phyloP scores from a whole-genome alignment of 2,329 filamentous ascomycete species.

The Penicillium griseofulvum region DNA sequence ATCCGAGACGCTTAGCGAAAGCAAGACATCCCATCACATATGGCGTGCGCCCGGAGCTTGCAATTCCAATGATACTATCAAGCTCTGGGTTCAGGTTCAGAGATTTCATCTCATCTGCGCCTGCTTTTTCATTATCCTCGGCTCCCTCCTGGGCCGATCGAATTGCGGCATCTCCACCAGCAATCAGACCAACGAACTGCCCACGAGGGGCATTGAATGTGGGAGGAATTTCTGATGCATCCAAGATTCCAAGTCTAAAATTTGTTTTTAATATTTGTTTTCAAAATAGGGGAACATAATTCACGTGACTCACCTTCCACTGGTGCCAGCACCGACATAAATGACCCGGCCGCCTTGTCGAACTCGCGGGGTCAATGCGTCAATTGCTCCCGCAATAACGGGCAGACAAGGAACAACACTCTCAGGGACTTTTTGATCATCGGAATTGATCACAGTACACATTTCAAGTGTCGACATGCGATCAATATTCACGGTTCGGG shows the following conservation, averaged over 20 bases:
- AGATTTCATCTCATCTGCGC: conserved; percentile 30
- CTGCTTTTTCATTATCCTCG: conserved; percentile 38
- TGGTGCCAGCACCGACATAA: conserved; percentile 47
- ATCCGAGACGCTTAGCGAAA: conserved; percentile 37
- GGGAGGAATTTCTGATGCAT: conserved; percentile 45
- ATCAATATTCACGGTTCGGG: conserved; percentile 36
- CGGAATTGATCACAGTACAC: conserved; percentile 39
- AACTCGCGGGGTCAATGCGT: conserved; percentile 32
- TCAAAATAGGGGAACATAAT: background rate
- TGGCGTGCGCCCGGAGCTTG: conserved; percentile 45
- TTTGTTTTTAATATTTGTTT: background rate
- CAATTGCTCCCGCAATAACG: conserved; percentile 35
- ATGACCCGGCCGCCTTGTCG: conserved; percentile 36
- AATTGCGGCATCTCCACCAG: conserved; percentile 44
- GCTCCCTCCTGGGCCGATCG: conserved; percentile 44
- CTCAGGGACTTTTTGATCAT: conserved; percentile 35
- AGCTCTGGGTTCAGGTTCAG: conserved; percentile 29
- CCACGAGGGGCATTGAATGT: conserved; percentile 41
- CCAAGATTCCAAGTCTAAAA: conserved; percentile 40
- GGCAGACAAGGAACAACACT: conserved; percentile 34
- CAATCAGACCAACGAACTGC: conserved; percentile 45
- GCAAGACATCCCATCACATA: conserved; percentile 42
- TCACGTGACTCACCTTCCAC: conserved; percentile 36
- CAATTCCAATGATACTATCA: conserved; percentile 45
- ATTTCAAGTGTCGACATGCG: conserved; percentile 39